Conservation (phyloP, 1,284 basidiomycete species). For the Peniophora sp. region DNA sequence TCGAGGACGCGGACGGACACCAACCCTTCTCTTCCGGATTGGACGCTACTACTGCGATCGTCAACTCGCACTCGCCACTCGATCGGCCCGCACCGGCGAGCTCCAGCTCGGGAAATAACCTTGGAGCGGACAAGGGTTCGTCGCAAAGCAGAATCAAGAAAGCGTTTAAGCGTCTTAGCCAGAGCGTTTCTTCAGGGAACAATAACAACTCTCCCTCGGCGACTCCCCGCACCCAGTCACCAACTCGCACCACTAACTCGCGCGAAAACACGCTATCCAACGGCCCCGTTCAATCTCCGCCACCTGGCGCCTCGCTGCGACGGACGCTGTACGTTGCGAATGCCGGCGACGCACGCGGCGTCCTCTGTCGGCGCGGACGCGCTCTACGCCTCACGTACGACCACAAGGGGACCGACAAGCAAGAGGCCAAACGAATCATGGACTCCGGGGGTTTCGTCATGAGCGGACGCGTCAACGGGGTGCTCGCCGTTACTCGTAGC, state of each 20-base stretch:
- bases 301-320: conserved; percentile 33
- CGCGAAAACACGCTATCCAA: background rate
- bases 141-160: conserved; percentile 46
- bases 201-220: conserved; percentile 24
- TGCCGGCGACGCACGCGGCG: conserved; percentile 88
- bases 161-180: conserved; percentile 44
- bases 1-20: conserved; percentile 72
- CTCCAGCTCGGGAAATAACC: conserved; percentile 7
- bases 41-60: background rate
- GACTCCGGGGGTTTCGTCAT: conserved; percentile 98
- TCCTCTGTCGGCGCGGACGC: conserved; percentile 82
- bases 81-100: background rate
- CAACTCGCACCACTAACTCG: conserved; percentile 8
- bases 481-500: conserved; percentile 93
- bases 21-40: conserved; percentile 49
- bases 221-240: conserved; percentile 19
- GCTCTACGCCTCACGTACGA: conserved; percentile 96
- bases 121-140: conserved; percentile 28
- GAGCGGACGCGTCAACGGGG: conserved; percentile 97
- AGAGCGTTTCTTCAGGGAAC: conserved; percentile 1
- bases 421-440: conserved; percentile 95
- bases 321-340: conserved; percentile 95
- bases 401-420: conserved; percentile 96
- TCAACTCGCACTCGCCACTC: conserved; percentile 1
- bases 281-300: conserved; percentile 30